phyloP scores from a whole-genome alignment of 257 asterid species.

The Lantana camara region DNA sequence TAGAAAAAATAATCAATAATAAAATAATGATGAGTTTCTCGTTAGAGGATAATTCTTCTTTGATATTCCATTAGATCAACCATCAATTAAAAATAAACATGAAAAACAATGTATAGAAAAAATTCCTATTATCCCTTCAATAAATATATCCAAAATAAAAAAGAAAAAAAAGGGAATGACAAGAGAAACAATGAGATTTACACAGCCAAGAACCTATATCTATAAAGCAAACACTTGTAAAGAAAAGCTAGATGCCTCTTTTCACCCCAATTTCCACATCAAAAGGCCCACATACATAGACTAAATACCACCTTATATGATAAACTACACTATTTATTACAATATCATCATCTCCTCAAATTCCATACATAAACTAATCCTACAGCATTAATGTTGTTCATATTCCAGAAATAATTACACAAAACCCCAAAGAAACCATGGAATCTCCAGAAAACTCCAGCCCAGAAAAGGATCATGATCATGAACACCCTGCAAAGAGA shows the following conservation, averaged over 20 bases:
- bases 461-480: constrained; percentile 29
- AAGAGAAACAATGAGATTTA: neutral
- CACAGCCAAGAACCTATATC: constrained; percentile 23
- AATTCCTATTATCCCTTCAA: too few species aligned
- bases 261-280: constrained; percentile 36
- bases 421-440: constrained; percentile 37
- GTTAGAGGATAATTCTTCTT: too few species aligned
- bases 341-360: neutral
- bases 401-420: neutral
- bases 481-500: constrained; percentile 20
- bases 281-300: constrained; percentile 29
- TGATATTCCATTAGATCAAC: too few species aligned
- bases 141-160: too few species aligned
- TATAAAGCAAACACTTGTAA: constrained; percentile 31
- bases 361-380: neutral
- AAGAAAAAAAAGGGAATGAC: neutral
- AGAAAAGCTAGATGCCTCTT: constrained; percentile 26
- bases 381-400: neutral
- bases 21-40: too few species aligned
- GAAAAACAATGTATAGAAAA: too few species aligned
- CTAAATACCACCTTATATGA: neutral
- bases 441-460: constrained; percentile 41
- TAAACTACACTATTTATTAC: constrained; percentile 9
- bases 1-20: too few species aligned
- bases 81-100: too few species aligned